Evolutionary conservation across 371 early-diverging fungal genomes (phyloP), one percentile per base, ranked within the genome.

Genomic region (Mortierella sp.): DNA sequence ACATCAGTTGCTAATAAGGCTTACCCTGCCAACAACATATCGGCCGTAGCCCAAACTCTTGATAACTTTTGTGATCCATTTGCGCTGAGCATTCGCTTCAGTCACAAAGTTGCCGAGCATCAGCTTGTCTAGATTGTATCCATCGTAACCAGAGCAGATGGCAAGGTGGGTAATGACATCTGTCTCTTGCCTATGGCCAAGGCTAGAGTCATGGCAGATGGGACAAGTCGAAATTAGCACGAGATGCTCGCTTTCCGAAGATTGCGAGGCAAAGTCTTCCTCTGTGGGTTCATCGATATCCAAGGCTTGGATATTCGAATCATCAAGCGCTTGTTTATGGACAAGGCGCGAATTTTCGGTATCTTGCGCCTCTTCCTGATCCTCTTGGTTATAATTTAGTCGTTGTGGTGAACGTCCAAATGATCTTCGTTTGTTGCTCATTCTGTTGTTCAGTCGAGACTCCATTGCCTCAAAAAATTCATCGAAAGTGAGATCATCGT

Each of bases 141-240:
- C 89, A 72, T 91, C 90, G 40, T 87, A 86, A 7, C 89, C 87
- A 62, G 89, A 86, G 77, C 93, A 91, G 0, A 91, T 87, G 0
- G 95, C 94, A 35, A 95, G 88, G 70, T 96, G 96, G 0, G 93
- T 92, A 9, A 95, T 87, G 12, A 91, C 90, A 70, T 94, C 94
- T 78, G 94, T 86, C 63, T 93, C 93, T 0, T 83, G 85, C 49
- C 85, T 86, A 40, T 84, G 82, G 2, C 84, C 76, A 9, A 92
- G 84, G 56, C 89, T 84, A 28, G 91, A 87, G 17, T 86, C 86
- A 37, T 87, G 88, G 75, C 95, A 96, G 56, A 93, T 90, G 28
- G 94, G 94, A 61, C 95, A 96, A 42, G 88, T 84, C 22, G 79
- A 76, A 12, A 93, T 76, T 28, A 85, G 85, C 61, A 93, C 91